phyloP scores from a whole-genome alignment of 345 rosid genomes.

The Aquilaria yunnanensis region DNA sequence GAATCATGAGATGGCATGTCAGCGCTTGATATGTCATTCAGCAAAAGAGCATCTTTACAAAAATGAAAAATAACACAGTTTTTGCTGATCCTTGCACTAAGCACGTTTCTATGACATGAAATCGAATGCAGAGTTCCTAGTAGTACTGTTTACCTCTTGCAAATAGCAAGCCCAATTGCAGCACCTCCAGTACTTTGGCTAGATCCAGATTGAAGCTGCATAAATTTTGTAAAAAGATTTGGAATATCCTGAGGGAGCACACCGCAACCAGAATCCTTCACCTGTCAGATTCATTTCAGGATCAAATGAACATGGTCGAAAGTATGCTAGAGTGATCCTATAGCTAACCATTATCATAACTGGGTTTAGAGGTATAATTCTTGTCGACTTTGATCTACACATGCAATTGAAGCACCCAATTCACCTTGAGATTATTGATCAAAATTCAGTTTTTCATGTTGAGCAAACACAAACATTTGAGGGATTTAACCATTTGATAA shows the following conservation, averaged over 20 bases:
- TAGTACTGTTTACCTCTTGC: conserved; percentile 52
- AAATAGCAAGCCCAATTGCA: conserved; percentile 93
- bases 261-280: conserved; percentile 89
- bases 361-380: too few species aligned
- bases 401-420: too few species aligned
- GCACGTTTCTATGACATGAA: not conserved
- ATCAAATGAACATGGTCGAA: conserved; percentile 1
- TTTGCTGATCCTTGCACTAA: too few species aligned
- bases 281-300: conserved; percentile 30
- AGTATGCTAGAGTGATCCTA: conserved; percentile 2
- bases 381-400: too few species aligned
- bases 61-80: too few species aligned
- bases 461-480: too few species aligned
- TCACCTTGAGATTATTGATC: too few species aligned
- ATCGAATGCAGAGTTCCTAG: conserved; percentile 4
- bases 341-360: not conserved
- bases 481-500: too few species aligned
- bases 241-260: conserved; percentile 69
- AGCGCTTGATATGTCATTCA: too few species aligned
- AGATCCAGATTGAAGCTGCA: conserved; percentile 47
- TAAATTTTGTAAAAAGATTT: conserved; percentile 58
- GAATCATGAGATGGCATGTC: too few species aligned
- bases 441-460: too few species aligned
- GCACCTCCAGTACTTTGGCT: conserved; percentile 39
- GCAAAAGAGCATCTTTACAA: too few species aligned